These are phyloP conservation scores for Huntiella bhutanensis DNA, from an alignment of 2,329 filamentous ascomycete species.

Conservation along the genomic window DNA sequence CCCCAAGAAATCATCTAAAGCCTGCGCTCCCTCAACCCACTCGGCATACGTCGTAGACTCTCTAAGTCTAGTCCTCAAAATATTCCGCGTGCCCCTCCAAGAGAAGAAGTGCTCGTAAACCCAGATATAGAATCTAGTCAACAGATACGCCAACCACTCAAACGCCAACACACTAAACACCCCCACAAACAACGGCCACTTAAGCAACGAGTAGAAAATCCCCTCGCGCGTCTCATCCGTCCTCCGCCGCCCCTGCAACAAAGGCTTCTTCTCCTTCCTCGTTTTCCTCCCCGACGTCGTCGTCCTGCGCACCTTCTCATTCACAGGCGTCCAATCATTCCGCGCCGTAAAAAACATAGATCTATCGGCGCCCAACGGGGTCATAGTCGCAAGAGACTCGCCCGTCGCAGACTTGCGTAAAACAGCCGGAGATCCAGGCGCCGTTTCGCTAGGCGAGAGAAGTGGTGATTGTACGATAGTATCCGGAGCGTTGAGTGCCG, in stretches of 20 bases:
- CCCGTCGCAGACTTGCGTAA: constrained; percentile 16
- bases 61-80: constrained; percentile 51
- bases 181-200: constrained; percentile 77
- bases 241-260: constrained; percentile 35
- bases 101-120: constrained; percentile 80
- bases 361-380: constrained; percentile 14
- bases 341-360: constrained; percentile 64
- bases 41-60: constrained; percentile 57
- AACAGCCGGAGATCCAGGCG: constrained; percentile 5
- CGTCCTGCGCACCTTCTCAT: constrained; percentile 40
- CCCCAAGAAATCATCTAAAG: constrained; percentile 63
- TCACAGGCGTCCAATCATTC: constrained; percentile 88
- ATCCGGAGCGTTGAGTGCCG: constrained; percentile 67
- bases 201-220: constrained; percentile 70
- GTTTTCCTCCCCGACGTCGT: constrained; percentile 17
- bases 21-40: constrained; percentile 64
- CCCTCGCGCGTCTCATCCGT: constrained; percentile 91
- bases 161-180: constrained; percentile 13
- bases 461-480: constrained; percentile 29
- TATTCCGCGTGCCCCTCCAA: constrained; percentile 66
- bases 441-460: constrained; percentile 33
- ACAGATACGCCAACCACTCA: constrained; percentile 43
- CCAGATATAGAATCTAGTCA: constrained; percentile 77
- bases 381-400: constrained; percentile 12
- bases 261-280: constrained; percentile 17